These are phyloP conservation scores for Talaromyces amestolkiae DNA, from an alignment of 2,329 filamentous ascomycete genomes.

Conservation along the genomic window DNA sequence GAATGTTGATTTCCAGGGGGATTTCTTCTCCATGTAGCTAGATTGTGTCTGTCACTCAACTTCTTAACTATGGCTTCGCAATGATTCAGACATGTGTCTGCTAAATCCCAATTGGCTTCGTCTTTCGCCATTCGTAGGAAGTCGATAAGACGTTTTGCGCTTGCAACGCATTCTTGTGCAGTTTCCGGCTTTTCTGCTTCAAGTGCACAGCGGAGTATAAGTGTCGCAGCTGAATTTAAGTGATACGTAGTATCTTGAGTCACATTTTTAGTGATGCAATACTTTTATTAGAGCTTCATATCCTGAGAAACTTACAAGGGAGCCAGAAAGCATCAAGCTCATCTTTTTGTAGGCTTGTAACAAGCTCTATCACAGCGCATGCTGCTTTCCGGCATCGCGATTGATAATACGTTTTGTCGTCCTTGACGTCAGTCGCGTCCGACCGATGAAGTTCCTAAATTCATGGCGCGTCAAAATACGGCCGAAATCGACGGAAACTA, in stretches of 20 bases:
- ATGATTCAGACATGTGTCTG: slow-evolving; percentile 24
- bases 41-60: slow-evolving; percentile 15
- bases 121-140: slow-evolving; percentile 21
- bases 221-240: slow-evolving; percentile 26
- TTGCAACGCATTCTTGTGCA: slow-evolving; percentile 21
- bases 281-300: not conserved
- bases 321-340: slow-evolving; percentile 31
- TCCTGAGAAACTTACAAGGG: slow-evolving; percentile 25
- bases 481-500: not conserved
- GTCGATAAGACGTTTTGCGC: slow-evolving; percentile 19
- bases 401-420: slow-evolving; percentile 23
- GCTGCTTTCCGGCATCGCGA: slow-evolving; percentile 27
- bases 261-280: not conserved
- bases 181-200: slow-evolving; percentile 21
- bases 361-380: slow-evolving; percentile 25
- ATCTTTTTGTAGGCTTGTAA: slow-evolving; percentile 23
- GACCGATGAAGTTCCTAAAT: slow-evolving; percentile 29
- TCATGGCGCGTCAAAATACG: not conserved
- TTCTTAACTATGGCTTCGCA: slow-evolving; percentile 24
- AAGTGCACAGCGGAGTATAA: slow-evolving; percentile 23
- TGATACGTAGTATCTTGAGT: slow-evolving; percentile 30
- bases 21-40: slow-evolving; percentile 8
- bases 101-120: slow-evolving; percentile 24
- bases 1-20: not conserved
- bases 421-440: slow-evolving; percentile 29